phyloP scores from a whole-genome alignment of 2,329 filamentous ascomycete genomes.

The Ophiostoma quercus region DNA sequence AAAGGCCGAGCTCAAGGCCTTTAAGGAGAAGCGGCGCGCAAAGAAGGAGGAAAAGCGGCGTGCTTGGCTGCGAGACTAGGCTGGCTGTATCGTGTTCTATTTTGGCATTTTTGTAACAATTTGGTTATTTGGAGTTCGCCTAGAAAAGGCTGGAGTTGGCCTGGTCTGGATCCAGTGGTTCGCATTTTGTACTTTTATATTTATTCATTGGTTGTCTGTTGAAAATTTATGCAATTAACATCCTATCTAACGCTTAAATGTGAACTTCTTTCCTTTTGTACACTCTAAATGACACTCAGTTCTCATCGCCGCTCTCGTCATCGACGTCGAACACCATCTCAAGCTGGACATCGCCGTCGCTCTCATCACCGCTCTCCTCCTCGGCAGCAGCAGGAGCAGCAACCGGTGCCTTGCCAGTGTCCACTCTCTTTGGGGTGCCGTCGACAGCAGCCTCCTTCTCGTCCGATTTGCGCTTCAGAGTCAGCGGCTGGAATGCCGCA shows the following conservation, averaged over 20 bases:
- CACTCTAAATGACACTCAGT: background rate
- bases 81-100: background rate
- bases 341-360: slow-evolving; percentile 52
- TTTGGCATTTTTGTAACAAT: background rate
- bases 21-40: slow-evolving; percentile 81
- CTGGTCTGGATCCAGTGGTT: background rate
- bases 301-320: slow-evolving; percentile 34
- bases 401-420: slow-evolving; percentile 30
- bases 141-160: background rate
- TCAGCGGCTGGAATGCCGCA: slow-evolving; percentile 25
- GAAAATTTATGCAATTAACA: background rate
- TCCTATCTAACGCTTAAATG: background rate
- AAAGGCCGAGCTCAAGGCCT: slow-evolving; percentile 82
- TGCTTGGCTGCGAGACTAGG: slow-evolving; percentile 78
- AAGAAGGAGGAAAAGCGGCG: slow-evolving; percentile 92
- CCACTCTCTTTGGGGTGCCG: slow-evolving; percentile 28
- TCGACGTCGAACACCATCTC: slow-evolving; percentile 56
- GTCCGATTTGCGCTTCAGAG: slow-evolving; percentile 43
- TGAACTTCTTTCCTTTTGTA: background rate
- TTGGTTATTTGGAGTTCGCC: background rate
- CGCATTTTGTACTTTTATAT: background rate
- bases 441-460: slow-evolving; percentile 35
- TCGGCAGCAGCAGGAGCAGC: slow-evolving; percentile 17
- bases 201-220: background rate
- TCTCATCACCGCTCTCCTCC: slow-evolving; percentile 42